phyloP scores from a whole-genome alignment of 2,329 filamentous ascomycete species.

The Scedosporium boydii region DNA sequence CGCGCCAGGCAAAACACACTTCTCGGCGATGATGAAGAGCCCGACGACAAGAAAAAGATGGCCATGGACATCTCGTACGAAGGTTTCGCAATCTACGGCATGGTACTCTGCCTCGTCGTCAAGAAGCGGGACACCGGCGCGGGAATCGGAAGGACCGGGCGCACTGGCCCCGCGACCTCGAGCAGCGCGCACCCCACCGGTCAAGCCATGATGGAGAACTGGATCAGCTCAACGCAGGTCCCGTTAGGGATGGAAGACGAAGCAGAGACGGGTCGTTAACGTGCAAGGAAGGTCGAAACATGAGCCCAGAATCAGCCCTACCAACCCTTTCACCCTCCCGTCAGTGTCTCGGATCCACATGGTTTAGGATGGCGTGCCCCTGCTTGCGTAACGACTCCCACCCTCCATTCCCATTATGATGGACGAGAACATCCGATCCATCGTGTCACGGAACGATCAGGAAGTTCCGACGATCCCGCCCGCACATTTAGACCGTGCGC shows the following conservation, averaged over 20 bases:
- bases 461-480: background rate
- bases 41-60: slow-evolving; percentile 84
- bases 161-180: slow-evolving; percentile 9
- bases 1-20: slow-evolving; percentile 12
- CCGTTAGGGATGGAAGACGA: slow-evolving; percentile 23
- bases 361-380: background rate
- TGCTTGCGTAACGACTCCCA: background rate
- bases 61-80: slow-evolving; percentile 82
- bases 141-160: slow-evolving; percentile 17
- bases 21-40: slow-evolving; percentile 32
- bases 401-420: background rate
- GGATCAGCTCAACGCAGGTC: slow-evolving; percentile 72
- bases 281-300: background rate
- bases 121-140: slow-evolving; percentile 53
- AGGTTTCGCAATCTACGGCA: slow-evolving; percentile 91
- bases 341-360: background rate
- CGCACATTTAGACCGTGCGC: background rate
- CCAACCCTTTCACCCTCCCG: background rate
- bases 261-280: background rate
- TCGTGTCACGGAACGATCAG: background rate
- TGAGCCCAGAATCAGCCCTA: background rate
- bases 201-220: slow-evolving; percentile 72
- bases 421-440: background rate
- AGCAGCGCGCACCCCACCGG: slow-evolving; percentile 21
- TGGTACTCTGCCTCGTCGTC: slow-evolving; percentile 84